These are phyloP conservation scores for Trichopus zeylanicus DNA, from an alignment of 116 monocot genomes.

Conservation along the genomic window DNA sequence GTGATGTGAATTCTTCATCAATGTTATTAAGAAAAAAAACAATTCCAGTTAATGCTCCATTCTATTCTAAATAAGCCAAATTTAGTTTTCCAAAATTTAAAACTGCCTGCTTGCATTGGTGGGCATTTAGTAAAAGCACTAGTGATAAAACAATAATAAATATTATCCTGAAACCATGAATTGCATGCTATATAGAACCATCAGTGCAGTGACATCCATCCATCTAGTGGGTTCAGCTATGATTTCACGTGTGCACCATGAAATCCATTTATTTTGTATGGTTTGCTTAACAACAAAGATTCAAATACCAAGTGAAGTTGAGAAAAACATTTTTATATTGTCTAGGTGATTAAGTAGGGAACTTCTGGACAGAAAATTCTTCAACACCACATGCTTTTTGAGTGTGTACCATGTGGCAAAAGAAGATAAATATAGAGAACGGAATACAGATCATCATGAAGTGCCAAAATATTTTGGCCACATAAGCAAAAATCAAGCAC, in stretches of 20 bases:
- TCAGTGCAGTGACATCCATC: neutral
- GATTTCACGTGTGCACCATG: neutral
- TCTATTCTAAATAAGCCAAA: too few species aligned
- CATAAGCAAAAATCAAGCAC: conserved; percentile 5
- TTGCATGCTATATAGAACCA: too few species aligned
- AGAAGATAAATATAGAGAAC: conserved; percentile 3
- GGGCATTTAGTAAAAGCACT: too few species aligned
- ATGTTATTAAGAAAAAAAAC: too few species aligned
- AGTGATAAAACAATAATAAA: too few species aligned
- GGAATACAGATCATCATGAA: conserved; percentile 9
- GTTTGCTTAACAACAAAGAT: neutral
- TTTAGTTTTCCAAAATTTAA: too few species aligned
- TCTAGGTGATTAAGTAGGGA: neutral
- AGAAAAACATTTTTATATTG: neutral
- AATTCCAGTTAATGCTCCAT: too few species aligned
- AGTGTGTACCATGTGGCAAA: conserved; percentile 1
- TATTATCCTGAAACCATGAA: too few species aligned
- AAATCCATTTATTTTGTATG: neutral
- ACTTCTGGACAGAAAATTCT: neutral
- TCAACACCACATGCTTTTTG: neutral
- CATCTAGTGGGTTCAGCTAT: neutral
- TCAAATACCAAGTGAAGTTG: neutral
- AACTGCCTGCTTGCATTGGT: too few species aligned
- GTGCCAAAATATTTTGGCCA: conserved; percentile 1
- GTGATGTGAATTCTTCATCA: too few species aligned